These are phyloP conservation scores for Lanmaoa rubissima DNA, from an alignment of 768 basidiomycete species.

Conservation along the genomic window DNA sequence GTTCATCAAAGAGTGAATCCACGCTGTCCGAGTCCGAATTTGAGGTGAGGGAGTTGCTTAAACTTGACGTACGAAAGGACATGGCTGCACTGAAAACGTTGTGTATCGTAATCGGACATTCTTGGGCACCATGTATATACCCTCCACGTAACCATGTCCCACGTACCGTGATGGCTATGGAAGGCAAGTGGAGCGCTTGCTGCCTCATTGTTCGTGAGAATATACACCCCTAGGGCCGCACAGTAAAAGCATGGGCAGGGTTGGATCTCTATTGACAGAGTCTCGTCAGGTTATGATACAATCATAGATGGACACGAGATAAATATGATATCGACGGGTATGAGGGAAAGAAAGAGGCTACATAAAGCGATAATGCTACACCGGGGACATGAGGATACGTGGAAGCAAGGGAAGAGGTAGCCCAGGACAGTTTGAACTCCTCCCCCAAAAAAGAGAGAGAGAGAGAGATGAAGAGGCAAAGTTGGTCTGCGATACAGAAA, in stretches of 20 bases:
- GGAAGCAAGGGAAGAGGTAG: neutral
- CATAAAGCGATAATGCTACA: neutral
- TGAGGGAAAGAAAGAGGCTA: neutral
- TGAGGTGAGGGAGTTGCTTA: neutral
- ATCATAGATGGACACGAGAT: neutral
- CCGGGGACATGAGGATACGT: neutral
- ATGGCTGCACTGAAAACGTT: slow-evolving; percentile 7
- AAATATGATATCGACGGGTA: neutral
- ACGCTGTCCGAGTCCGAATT: slow-evolving; percentile 24
- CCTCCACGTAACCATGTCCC: neutral
- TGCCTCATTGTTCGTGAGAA: slow-evolving; percentile 21
- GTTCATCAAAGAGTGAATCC: slow-evolving; percentile 55
- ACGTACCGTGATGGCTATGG: neutral
- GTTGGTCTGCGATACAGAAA: neutral
- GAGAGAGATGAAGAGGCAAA: too few species aligned
- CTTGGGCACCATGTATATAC: slow-evolving; percentile 5
- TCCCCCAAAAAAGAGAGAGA: neutral
- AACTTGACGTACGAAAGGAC: slow-evolving; percentile 3
- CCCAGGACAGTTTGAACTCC: neutral
- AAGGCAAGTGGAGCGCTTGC: neutral
- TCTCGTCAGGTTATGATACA: neutral
- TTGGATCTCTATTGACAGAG: neutral
- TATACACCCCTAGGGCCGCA: slow-evolving; percentile 4
- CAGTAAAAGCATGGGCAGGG: neutral
- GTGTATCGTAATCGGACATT: neutral